A percentile compares a stretch with the other conserved stretches of the same genome.
These are phyloP conservation scores for Giardia muris DNA, from an alignment of 208 protist genomes.

Conservation along the genomic window DNA sequence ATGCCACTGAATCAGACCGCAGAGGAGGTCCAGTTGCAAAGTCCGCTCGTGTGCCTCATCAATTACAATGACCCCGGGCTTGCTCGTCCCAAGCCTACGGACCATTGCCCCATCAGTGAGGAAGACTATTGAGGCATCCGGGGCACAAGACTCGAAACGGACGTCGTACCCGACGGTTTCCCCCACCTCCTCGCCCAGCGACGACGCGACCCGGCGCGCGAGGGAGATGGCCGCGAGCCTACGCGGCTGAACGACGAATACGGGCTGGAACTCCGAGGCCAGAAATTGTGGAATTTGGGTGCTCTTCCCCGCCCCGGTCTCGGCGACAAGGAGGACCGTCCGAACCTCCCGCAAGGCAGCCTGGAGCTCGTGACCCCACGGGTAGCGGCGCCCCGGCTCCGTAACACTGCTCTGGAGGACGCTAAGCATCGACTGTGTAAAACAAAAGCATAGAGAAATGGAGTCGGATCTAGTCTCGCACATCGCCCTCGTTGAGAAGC, in stretches of 20 bases:
- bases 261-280: background rate
- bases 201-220: background rate
- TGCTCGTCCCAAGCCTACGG: background rate
- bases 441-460: too few species aligned
- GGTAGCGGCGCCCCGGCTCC: too few species aligned
- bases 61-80: background rate
- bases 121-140: background rate
- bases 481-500: background rate
- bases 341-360: too few species aligned
- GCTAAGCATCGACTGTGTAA: too few species aligned
- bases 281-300: background rate
- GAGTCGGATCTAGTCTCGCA: background rate
- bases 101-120: background rate
- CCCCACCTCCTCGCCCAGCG: background rate
- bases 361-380: too few species aligned
- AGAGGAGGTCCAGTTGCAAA: background rate
- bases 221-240: background rate
- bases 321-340: background rate
- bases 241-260: background rate
- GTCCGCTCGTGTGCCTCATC: background rate
- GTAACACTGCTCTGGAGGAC: too few species aligned
- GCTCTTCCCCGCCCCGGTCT: background rate
- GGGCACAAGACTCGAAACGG: background rate
- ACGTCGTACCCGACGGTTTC: background rate
- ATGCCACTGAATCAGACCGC: background rate